These are phyloP conservation scores for Pseudocercospora pini-densiflorae DNA, from an alignment of 2,329 filamentous ascomycete species.

Conservation along the genomic window DNA sequence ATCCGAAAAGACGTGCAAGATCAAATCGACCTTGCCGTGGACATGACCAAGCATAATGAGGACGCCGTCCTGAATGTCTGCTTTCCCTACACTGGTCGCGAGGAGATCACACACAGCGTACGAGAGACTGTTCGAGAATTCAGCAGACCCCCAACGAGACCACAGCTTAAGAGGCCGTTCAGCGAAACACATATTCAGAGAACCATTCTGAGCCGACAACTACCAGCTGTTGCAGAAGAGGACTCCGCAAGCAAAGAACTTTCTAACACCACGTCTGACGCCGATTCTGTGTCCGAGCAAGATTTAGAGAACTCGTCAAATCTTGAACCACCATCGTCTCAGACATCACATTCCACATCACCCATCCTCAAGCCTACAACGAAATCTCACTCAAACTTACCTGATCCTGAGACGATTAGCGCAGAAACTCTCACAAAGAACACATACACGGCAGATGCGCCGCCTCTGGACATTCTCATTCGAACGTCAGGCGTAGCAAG, in stretches of 20 bases:
- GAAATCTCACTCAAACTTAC: slow-evolving; percentile 37
- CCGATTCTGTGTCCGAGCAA: slow-evolving; percentile 34
- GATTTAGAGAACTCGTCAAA: slow-evolving; percentile 37
- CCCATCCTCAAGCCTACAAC: slow-evolving; percentile 42
- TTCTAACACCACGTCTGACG: slow-evolving; percentile 25
- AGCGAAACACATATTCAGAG: slow-evolving; percentile 86
- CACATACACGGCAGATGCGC: slow-evolving; percentile 84
- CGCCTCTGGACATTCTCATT: slow-evolving; percentile 87
- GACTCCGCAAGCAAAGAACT: slow-evolving; percentile 22
- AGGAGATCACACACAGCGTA: slow-evolving; percentile 92
- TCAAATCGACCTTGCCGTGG: slow-evolving; percentile 82
- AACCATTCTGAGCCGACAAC: slow-evolving; percentile 67
- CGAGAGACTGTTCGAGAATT: slow-evolving; percentile 87
- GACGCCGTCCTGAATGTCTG: slow-evolving; percentile 85
- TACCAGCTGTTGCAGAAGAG: slow-evolving; percentile 47
- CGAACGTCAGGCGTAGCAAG: slow-evolving; percentile 92
- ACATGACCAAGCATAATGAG: slow-evolving; percentile 85
- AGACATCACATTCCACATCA: slow-evolving; percentile 44
- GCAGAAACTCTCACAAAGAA: slow-evolving; percentile 79
- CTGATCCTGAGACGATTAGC: slow-evolving; percentile 89
- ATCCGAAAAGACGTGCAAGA: slow-evolving; percentile 86
- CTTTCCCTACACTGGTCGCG: slow-evolving; percentile 94
- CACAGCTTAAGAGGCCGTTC: slow-evolving; percentile 67
- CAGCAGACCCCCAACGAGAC: slow-evolving; percentile 62
- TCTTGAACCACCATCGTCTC: slow-evolving; percentile 44